phyloP scores from a whole-genome alignment of 108 stramenopile genomes.

The Skeletonema menzelii region DNA sequence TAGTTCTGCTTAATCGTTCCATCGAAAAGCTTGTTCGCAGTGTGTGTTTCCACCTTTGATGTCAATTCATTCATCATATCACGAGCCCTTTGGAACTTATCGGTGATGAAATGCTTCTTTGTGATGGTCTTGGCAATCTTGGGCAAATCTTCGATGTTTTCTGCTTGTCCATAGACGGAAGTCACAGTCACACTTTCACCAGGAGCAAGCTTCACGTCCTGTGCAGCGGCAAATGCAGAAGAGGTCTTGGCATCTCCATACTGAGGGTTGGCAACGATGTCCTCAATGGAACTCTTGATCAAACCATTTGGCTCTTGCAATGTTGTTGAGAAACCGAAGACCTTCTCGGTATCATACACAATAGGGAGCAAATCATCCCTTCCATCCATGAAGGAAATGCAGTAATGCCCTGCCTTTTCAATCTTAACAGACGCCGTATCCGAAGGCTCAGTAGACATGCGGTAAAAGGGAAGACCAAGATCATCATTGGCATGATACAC shows the following conservation, averaged over 20 bases:
- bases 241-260: conserved; percentile 93
- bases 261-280: conserved; percentile 75
- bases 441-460: conserved; percentile 86
- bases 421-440: conserved; percentile 88
- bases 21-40: conserved; percentile 87
- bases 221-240: conserved; percentile 87
- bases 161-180: conserved; percentile 87
- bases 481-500: conserved; percentile 88
- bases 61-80: conserved; percentile 83
- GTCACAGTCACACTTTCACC: conserved; percentile 79
- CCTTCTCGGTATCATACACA: conserved; percentile 88
- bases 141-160: conserved; percentile 63
- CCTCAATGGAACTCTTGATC: conserved; percentile 53
- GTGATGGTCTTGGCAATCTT: conserved; percentile 70
- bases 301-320: conserved; percentile 71
- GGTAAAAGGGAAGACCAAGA: conserved; percentile 89
- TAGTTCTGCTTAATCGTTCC: conserved; percentile 91
- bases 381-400: conserved; percentile 82
- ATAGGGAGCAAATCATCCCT: conserved; percentile 76
- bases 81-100: conserved; percentile 77
- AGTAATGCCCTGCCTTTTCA: conserved; percentile 91
- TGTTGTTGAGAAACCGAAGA: conserved; percentile 86
- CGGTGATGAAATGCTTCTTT: conserved; percentile 58
- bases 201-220: conserved; percentile 65
- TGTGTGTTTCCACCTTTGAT: conserved; percentile 83